These are phyloP conservation scores for Encephalitozoon cuniculi DNA, from an alignment of 371 early-diverging fungal species.

Conservation along the genomic window DNA sequence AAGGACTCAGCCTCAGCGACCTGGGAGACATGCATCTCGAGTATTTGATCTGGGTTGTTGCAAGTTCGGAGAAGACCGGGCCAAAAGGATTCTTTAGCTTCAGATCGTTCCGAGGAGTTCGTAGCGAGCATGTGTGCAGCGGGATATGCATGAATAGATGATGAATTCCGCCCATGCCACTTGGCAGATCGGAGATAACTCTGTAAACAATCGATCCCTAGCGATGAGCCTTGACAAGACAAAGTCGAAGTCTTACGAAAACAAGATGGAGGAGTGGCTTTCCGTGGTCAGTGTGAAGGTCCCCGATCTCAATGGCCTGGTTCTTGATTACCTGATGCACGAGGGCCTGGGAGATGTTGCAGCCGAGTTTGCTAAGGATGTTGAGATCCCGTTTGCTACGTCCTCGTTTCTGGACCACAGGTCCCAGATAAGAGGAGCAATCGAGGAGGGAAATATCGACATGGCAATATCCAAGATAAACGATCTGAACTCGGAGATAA, in stretches of 20 bases:
- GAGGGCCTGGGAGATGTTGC: constrained; percentile 2
- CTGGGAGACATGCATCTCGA: neutral
- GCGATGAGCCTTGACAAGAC: neutral
- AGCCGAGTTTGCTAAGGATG: neutral
- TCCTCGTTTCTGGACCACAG: neutral
- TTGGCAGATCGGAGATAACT: neutral
- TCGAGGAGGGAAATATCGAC: constrained; percentile 26
- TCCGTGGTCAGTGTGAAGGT: neutral
- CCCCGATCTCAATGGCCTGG: neutral
- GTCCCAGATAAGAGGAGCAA: constrained; percentile 1
- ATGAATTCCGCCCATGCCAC: no score
- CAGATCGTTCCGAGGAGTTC: neutral
- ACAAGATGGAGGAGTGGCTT: neutral
- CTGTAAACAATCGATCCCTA: constrained; percentile 3
- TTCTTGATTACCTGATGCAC: constrained; percentile 15
- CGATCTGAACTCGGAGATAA: constrained; percentile 12
- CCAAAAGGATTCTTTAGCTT: neutral
- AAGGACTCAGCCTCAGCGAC: neutral
- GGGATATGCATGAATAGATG: neutral
- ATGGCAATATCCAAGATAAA: constrained; percentile 2
- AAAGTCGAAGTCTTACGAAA: neutral
- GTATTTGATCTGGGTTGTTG: neutral
- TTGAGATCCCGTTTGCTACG: neutral
- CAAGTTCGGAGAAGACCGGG: neutral
- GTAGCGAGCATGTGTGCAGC: neutral